phyloP scores from a whole-genome alignment of 805 yeast genomes.

The Starmerella apis region DNA sequence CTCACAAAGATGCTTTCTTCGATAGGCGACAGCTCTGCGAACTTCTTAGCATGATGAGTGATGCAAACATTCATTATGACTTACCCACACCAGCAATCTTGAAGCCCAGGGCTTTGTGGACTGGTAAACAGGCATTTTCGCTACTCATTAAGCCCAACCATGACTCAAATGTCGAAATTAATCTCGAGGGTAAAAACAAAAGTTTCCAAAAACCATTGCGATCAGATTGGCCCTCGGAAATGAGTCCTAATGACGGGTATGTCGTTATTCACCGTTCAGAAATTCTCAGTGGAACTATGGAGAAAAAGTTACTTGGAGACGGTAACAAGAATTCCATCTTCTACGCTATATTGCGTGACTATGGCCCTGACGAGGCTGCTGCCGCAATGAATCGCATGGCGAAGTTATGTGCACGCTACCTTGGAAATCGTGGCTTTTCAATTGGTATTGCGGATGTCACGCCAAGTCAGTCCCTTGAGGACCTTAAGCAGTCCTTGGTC shows the following conservation, averaged over 20 bases:
- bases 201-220: conserved; percentile 67
- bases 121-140: conserved; percentile 93
- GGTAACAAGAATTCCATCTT: conserved; percentile 96
- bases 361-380: conserved; percentile 95
- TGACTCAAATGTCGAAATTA: conserved; percentile 67
- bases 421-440: conserved; percentile 93
- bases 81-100: conserved; percentile 89
- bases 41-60: conserved; percentile 89
- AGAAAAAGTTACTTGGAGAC: conserved; percentile 89
- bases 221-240: conserved; percentile 64
- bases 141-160: conserved; percentile 75
- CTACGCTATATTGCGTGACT: conserved; percentile 87
- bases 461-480: conserved; percentile 68
- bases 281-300: conserved; percentile 90
- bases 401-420: conserved; percentile 88
- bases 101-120: conserved; percentile 87
- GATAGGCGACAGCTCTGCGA: conserved; percentile 79
- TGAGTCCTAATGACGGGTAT: conserved; percentile 96
- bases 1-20: conserved; percentile 86
- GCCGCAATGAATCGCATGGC: conserved; percentile 98
- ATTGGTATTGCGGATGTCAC: conserved; percentile 97
- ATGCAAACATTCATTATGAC: conserved; percentile 78
- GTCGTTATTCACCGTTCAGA: conserved; percentile 84
- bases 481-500: conserved; percentile 76
- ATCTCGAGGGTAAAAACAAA: conserved; percentile 88